Base-by-base conservation (phyloP, 306 rosid genomes). In the Vachellia collinsii region DNA sequence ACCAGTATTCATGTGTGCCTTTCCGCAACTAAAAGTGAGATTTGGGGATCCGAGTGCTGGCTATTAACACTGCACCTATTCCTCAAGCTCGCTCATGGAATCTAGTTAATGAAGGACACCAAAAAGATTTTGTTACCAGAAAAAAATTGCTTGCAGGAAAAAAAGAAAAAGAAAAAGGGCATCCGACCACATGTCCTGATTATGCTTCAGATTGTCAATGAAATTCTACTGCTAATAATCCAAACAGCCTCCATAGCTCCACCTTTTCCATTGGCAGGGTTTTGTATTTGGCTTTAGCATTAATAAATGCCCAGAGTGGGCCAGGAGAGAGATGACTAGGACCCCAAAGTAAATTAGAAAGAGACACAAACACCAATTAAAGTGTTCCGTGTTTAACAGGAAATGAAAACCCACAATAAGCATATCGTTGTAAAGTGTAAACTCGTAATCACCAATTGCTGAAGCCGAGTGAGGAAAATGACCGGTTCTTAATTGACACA, bases 381-480 rank as follows among this genome's bases (percentile, higher is more conserved):
- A n/a, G 65, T 3, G 36, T 50, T 34, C 46, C 43, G 39, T 36
- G 16, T 19, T 36, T 19, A 11, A 36, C 47, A 36, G 41, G 58
- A 72, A 54, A 54, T 54, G 61, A 37, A 20, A 56, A 5, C 23
- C 3, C 1, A 5, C 9, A 25, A 17, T 19, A 5, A 37, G 34
- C 34, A 16, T 12, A 56, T 7, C 3, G 41, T 13, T 44, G 10
- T 10, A 29, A 29, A 2, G 7, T 44, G 10, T 10, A 29, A 29
- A 2, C 34, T 29, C 2, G 34, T 29, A 64, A 16, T 13, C 34
- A 3, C 70, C 39, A 64, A 14, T 38, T 34, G 22, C 47, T 37
- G 44, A 38, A 68, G 41, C 29, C 4, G 72, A 39, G 72, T 41
- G 51, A 41, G 25, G 50, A 68, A 68, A 67, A 53, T n/a, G 76